Conservation (phyloP, 495 filamentous ascomycete species). For the Penicillium flavigenum region DNA sequence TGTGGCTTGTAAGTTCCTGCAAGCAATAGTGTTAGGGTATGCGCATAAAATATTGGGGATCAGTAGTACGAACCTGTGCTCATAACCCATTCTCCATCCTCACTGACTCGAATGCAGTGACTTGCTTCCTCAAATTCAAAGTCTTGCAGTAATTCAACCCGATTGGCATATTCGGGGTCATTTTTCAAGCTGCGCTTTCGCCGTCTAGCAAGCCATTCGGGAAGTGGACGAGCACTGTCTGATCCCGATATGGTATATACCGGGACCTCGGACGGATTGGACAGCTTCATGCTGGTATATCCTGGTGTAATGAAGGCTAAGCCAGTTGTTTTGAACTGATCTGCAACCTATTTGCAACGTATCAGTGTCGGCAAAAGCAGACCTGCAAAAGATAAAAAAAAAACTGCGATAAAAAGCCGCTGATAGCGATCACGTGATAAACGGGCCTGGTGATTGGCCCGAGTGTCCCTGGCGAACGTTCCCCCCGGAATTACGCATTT, state of each 20-base stretch:
- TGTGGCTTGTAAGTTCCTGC: slow-evolving; percentile 89
- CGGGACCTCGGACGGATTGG: slow-evolving; percentile 81
- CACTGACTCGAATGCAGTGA: slow-evolving; percentile 82
- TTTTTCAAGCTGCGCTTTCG: slow-evolving; percentile 91
- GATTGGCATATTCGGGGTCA: slow-evolving; percentile 87
- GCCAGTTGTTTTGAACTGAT: slow-evolving; percentile 4
- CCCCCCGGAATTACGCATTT: slow-evolving; percentile 27
- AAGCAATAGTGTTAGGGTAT: slow-evolving; percentile 17
- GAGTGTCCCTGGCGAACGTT: slow-evolving; percentile 30
- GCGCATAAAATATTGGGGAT: slow-evolving; percentile 1
- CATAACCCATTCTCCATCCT: slow-evolving; percentile 98
- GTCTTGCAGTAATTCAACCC: slow-evolving; percentile 93
- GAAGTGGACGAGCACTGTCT: slow-evolving; percentile 83
- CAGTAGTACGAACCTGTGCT: slow-evolving; percentile 70
- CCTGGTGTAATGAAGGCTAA: slow-evolving; percentile 35
- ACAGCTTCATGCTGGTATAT: slow-evolving; percentile 74
- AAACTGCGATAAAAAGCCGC: slow-evolving; percentile 43
- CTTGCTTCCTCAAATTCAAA: slow-evolving; percentile 99
- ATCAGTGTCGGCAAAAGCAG: slow-evolving; percentile 18
- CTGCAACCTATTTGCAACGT: slow-evolving; percentile 5
- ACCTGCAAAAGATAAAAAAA: slow-evolving; percentile 46
- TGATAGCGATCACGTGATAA: slow-evolving; percentile 41
- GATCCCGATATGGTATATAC: slow-evolving; percentile 96
- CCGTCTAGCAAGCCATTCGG: slow-evolving; percentile 91
- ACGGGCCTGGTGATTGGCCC: slow-evolving; percentile 25